Base-by-base conservation (phyloP, 2,329 filamentous ascomycete species). In the Alternaria sp. region DNA sequence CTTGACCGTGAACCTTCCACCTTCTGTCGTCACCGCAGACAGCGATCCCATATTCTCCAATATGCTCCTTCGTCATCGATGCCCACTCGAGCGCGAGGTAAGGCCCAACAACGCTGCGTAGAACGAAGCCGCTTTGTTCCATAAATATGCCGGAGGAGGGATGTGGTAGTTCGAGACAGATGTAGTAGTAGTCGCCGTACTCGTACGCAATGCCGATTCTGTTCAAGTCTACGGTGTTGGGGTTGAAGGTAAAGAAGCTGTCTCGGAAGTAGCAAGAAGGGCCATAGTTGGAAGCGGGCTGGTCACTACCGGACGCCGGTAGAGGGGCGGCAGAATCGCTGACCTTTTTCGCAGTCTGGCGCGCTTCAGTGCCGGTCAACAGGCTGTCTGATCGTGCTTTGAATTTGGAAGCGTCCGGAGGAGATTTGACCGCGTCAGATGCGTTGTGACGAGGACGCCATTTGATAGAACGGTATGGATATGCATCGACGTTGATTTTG, bases 181-280 rank as follows among this genome's bases (percentile, higher is more conserved):
- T 23, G 59, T 47, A 62, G 15, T 43, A 62, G 26, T 21, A 6
- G 32, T 56, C 36, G 4, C 9, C 15, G 9, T 54, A 56, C 28
- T 62, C 30, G 55, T 56, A 62, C 6, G 56, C 30, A 26, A 65
- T 62, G 7, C 62, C 62, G 26, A 62, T 26, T 15, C 45, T 36
- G 23, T 65, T 51, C 13, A 62, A 13, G 17, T 65, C 36, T 28
- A 65, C 15, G 13, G 7, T 30, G n/a, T 13, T 2, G 4, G 62
- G 50, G 17, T 61, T 28, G 23, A 64, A 50, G 5, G 8, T 15
- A 12, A 51, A 30, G 12, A 40, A 9, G 1, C 2, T 17, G 13
- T n/a, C 7, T 21, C 17, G 6, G 23, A 59, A 55, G 30, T 36
- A 62, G 8, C 2, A 13, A 5, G 47, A 52, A 12, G 47, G 19